These are phyloP conservation scores for Yamadazyma mexicana DNA, from an alignment of 1,139 yeast genomes.

Conservation along the genomic window DNA sequence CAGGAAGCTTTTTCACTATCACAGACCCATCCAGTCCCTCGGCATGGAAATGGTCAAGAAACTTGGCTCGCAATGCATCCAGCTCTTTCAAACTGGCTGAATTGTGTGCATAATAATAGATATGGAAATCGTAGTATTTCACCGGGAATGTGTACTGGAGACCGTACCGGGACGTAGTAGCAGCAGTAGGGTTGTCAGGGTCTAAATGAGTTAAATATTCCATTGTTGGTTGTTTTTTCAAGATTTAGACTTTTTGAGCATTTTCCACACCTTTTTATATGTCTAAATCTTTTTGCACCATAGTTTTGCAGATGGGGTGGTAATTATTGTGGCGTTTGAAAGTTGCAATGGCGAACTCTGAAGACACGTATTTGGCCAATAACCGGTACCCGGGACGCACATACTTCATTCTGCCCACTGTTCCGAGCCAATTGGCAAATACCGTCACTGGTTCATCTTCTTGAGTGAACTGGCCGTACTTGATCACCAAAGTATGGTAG, in stretches of 20 bases:
- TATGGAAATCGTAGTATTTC: conserved; percentile 36
- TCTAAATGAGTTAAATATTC: conserved; percentile 29
- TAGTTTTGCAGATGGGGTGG: conserved; percentile 41
- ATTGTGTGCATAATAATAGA: conserved; percentile 29
- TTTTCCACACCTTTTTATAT: conserved; percentile 8
- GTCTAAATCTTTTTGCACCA: conserved; percentile 38
- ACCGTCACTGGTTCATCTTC: conserved; percentile 19
- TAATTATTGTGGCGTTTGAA: conserved; percentile 28
- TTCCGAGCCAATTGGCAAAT: conserved; percentile 40
- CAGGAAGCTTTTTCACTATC: conserved; percentile 28
- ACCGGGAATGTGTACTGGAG: conserved; percentile 26
- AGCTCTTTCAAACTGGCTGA: conserved; percentile 22
- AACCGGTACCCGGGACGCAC: conserved; percentile 42
- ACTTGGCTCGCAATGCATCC: conserved; percentile 20
- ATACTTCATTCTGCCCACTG: conserved; percentile 45
- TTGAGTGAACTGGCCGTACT: conserved; percentile 23
- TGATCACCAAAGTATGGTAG: conserved; percentile 33
- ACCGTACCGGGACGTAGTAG: conserved; percentile 24
- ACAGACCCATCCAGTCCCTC: conserved; percentile 28
- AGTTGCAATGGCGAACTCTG: conserved; percentile 29
- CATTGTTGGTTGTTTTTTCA: no score
- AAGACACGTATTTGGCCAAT: conserved; percentile 26
- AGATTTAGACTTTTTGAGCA: no score
- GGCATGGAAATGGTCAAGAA: conserved; percentile 25
- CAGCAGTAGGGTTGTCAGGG: conserved; percentile 18